These are phyloP conservation scores for Persicaria tinctoria DNA, from an alignment of 148 eudicot genomes.

Conservation along the genomic window DNA sequence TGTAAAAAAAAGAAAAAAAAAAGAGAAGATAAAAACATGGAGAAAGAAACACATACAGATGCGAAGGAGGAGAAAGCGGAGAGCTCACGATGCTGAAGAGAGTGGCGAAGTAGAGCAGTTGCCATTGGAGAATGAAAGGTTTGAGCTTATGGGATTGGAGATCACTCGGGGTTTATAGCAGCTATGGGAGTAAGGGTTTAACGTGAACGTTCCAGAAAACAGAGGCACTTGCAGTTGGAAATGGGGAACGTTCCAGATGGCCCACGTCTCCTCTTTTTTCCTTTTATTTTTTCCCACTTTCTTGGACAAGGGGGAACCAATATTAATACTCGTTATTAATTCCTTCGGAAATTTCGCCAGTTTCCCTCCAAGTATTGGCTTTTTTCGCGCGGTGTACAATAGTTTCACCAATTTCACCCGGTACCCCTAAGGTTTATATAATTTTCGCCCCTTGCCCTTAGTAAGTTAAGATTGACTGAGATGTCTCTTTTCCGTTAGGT, in stretches of 20 bases:
- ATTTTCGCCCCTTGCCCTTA: too few species aligned
- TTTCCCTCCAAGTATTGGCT: too few species aligned
- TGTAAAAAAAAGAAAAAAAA: background rate
- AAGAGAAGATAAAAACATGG: background rate
- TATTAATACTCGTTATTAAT: too few species aligned
- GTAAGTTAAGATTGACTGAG: too few species aligned
- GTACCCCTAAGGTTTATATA: too few species aligned
- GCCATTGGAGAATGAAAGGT: constrained; percentile 17
- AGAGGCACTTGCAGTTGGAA: background rate
- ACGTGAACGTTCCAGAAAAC: background rate
- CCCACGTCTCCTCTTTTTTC: background rate
- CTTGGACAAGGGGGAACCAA: background rate
- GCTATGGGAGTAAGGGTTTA: background rate
- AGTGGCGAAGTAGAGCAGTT: constrained; percentile 22
- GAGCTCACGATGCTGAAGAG: constrained; percentile 17
- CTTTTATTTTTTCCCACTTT: background rate
- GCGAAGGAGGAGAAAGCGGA: constrained; percentile 10
- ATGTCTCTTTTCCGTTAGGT: too few species aligned
- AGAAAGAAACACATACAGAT: constrained; percentile 13
- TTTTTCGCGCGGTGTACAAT: too few species aligned
- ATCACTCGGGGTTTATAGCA: too few species aligned
- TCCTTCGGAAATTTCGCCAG: too few species aligned
- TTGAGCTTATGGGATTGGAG: background rate
- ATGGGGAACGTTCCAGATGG: background rate
- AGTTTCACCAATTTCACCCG: too few species aligned